These are phyloP conservation scores for Knoxia roxburghii DNA, from an alignment of 257 asterid genomes.

Conservation along the genomic window DNA sequence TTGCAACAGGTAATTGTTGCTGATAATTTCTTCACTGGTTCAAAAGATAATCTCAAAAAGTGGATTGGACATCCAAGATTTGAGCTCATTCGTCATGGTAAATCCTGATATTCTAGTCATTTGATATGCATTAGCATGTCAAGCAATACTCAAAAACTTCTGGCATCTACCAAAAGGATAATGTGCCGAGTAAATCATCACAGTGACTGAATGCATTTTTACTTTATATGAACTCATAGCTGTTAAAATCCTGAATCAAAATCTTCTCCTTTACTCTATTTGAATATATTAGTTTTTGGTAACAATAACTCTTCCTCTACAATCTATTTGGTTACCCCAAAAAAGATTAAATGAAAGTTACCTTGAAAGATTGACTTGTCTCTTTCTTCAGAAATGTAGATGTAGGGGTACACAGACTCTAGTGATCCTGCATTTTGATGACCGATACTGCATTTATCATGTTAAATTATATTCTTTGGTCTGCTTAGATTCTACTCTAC, in stretches of 20 bases:
- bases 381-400: neutral
- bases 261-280: no score
- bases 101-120: neutral
- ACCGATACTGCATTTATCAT: neutral
- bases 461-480: neutral
- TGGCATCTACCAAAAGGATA: neutral
- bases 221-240: neutral
- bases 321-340: neutral
- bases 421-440: neutral
- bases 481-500: neutral
- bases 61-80: conserved; percentile 59
- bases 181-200: neutral
- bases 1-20: conserved; percentile 40
- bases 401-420: neutral
- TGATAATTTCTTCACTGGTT: conserved; percentile 46
- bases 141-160: neutral
- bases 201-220: no score
- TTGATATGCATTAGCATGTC: neutral
- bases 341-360: neutral
- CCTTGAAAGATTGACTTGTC: neutral
- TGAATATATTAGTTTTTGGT: neutral
- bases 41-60: conserved; percentile 41
- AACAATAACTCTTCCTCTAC: neutral
- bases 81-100: conserved; percentile 55
- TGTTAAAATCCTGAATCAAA: neutral